phyloP scores from a whole-genome alignment of 257 asterid genomes.

The Oldenlandia corymbosa region DNA sequence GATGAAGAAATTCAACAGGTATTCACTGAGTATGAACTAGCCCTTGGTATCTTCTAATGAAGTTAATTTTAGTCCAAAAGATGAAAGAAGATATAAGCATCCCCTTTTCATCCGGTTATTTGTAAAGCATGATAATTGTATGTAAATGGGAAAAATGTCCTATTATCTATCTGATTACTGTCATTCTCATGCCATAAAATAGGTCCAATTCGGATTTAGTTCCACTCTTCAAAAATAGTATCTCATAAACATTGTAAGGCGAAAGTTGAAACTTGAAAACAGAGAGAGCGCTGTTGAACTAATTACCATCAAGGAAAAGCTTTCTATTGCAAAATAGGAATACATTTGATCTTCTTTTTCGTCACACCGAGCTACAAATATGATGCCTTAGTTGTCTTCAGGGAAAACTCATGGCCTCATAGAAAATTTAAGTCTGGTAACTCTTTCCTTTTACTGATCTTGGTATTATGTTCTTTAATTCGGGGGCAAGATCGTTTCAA shows the following conservation, averaged over 20 bases:
- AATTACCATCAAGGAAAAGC: background rate
- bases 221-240: background rate
- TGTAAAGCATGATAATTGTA: too few relatives aligned
- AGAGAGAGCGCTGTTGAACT: background rate
- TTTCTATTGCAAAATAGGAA: background rate
- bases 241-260: background rate
- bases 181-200: too few relatives aligned
- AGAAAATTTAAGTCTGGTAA: background rate
- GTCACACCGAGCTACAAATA: background rate
- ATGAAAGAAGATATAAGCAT: background rate
- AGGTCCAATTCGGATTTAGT: too few relatives aligned
- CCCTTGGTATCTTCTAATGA: background rate
- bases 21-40: constrained; percentile 6
- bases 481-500: constrained; percentile 71
- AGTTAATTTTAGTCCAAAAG: background rate
- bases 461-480: background rate
- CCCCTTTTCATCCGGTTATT: background rate
- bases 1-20: constrained; percentile 90
- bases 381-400: too few relatives aligned
- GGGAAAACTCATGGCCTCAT: too few relatives aligned
- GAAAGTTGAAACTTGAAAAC: background rate
- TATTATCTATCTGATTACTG: background rate
- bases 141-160: background rate
- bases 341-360: too few relatives aligned
- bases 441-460: background rate